Evolutionary conservation across 2,329 filamentous ascomycete species (phyloP).

Genomic region (Thermothelomyces thermophilus): DNA sequence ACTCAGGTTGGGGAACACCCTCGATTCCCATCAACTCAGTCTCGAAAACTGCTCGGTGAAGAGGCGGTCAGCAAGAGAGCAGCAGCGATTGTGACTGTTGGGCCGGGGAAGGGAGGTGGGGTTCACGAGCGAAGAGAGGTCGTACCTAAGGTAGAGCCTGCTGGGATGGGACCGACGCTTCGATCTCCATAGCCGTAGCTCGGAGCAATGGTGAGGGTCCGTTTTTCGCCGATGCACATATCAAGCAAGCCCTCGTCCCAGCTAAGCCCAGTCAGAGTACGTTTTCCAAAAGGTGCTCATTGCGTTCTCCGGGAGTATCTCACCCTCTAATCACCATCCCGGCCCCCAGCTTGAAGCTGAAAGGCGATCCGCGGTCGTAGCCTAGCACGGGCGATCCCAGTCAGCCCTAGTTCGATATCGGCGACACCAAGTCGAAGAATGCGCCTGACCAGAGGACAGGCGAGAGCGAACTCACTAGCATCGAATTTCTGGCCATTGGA

Average conservation of each 20-base stretch:
- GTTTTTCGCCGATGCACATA: conserved; percentile 95
- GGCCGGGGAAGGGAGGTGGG: not conserved
- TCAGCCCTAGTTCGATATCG: conserved; percentile 24
- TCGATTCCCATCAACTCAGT: conserved; percentile 82
- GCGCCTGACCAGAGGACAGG: not conserved
- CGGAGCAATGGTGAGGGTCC: conserved; percentile 82
- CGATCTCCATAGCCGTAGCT: conserved; percentile 74
- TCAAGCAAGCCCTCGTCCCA: conserved; percentile 87
- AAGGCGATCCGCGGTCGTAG: conserved; percentile 70
- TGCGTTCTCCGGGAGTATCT: conserved; percentile 25
- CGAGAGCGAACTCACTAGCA: conserved; percentile 45
- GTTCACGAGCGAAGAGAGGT: conserved; percentile 1
- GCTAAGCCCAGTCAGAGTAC: conserved; percentile 36
- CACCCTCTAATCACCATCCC: conserved; percentile 87
- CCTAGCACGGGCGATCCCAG: conserved; percentile 40
- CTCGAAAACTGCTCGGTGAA: conserved; percentile 62
- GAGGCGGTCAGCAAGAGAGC: conserved; percentile 11
- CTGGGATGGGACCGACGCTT: conserved; percentile 74
- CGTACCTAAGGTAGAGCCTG: conserved; percentile 67
- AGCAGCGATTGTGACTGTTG: too few relatives aligned
- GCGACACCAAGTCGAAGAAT: not conserved
- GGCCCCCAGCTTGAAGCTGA: conserved; percentile 71
- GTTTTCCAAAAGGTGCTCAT: not conserved
- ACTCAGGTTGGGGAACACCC: conserved; percentile 54
- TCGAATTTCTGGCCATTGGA: conserved; percentile 75